Percentiles rank a stretch among this genome's conserved stretches.
phyloP scores from a whole-genome alignment of 1,284 basidiomycete genomes.

The Ceratorhiza oryzae-sativae region DNA sequence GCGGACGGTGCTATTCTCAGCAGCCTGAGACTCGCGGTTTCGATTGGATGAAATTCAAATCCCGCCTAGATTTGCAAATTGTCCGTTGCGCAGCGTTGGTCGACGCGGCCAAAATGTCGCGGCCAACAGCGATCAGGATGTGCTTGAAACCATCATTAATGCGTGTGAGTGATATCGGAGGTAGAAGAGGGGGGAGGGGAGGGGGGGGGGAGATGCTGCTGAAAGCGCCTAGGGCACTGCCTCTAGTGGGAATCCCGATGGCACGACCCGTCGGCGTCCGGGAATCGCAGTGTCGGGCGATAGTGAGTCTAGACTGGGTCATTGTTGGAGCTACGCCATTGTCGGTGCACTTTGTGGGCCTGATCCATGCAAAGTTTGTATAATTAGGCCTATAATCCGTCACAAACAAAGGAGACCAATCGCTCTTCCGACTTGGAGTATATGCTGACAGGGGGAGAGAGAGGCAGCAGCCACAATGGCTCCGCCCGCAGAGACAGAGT shows the following conservation, averaged over 20 bases:
- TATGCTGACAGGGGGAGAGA: constrained; percentile 6
- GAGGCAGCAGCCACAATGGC: background rate
- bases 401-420: constrained; percentile 7
- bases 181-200: background rate
- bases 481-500: background rate
- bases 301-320: constrained; percentile 5
- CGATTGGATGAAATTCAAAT: constrained; percentile 39
- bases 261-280: background rate
- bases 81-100: no score
- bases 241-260: constrained; percentile 14
- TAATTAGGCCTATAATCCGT: constrained; percentile 33
- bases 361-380: constrained; percentile 7
- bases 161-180: background rate
- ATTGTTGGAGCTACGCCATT: constrained; percentile 8
- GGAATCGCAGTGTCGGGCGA: background rate
- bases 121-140: constrained; percentile 3
- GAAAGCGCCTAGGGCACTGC: constrained; percentile 19
- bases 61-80: constrained; percentile 27
- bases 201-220: background rate
- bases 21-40: constrained; percentile 5
- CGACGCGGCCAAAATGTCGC: constrained; percentile 40
- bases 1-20: constrained; percentile 7
- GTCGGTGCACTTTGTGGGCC: constrained; percentile 15
- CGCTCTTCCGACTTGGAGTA: background rate
- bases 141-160: constrained; percentile 4